A percentile compares a stretch with the other conserved stretches of the same genome.
Conservation (phyloP, 1,284 basidiomycete species). For the Cryptococcus sp. region DNA sequence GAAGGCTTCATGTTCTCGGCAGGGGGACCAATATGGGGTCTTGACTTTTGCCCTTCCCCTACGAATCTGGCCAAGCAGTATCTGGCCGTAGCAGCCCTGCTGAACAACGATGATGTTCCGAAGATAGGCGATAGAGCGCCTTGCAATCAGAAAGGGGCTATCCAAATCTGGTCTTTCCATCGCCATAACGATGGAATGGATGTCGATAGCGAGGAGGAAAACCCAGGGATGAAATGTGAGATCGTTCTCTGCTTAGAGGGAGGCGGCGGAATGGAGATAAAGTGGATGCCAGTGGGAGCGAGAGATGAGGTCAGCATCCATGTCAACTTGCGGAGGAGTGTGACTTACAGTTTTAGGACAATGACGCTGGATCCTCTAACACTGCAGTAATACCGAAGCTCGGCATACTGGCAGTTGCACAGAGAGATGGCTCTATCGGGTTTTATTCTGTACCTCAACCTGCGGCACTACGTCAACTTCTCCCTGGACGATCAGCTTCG, state of each 20-base stretch:
- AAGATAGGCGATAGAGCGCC: constrained; percentile 22
- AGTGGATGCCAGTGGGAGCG: constrained; percentile 83
- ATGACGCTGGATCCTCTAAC: constrained; percentile 2
- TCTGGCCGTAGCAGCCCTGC: constrained; percentile 73
- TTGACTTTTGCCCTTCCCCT: constrained; percentile 78
- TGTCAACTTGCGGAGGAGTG: constrained; percentile 4
- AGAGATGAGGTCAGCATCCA: constrained; percentile 55
- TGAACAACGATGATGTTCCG: constrained; percentile 24
- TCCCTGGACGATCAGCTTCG: neutral
- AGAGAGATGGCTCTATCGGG: constrained; percentile 73
- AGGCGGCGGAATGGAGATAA: constrained; percentile 68
- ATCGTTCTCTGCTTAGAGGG: constrained; percentile 62
- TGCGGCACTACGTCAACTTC: constrained; percentile 14
- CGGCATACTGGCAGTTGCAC: constrained; percentile 73
- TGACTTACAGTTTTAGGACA: constrained; percentile 10
- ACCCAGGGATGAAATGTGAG: constrained; percentile 21
- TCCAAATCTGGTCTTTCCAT: constrained; percentile 48
- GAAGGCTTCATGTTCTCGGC: constrained; percentile 56
- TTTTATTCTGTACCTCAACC: constrained; percentile 75
- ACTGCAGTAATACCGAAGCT: constrained; percentile 56
- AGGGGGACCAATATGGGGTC: constrained; percentile 75
- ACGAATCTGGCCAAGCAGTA: constrained; percentile 57
- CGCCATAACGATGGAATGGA: constrained; percentile 3
- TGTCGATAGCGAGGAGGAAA: neutral
- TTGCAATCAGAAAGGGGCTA: constrained; percentile 16